Percentiles rank a stretch among this genome's conserved stretches.
These are phyloP conservation scores for Solanum arcanum DNA, from an alignment of 257 asterid species.

Conservation along the genomic window DNA sequence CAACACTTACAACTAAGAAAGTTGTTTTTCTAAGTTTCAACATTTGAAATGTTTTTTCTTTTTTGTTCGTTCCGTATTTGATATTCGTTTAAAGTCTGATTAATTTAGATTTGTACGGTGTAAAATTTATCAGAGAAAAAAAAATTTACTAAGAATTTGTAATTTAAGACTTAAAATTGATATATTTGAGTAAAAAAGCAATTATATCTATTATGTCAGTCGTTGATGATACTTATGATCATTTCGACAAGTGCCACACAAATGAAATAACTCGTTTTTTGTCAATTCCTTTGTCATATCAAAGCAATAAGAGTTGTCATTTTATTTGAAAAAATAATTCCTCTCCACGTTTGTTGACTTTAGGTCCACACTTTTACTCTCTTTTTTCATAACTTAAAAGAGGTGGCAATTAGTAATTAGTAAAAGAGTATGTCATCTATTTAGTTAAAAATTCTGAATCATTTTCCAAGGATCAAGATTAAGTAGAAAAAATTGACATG, in stretches of 20 bases:
- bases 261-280: background rate
- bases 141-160: rapidly evolving
- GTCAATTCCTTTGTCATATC: background rate
- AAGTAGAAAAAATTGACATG: background rate
- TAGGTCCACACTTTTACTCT: background rate
- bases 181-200: too few relatives aligned
- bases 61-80: rapidly evolving
- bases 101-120: rapidly evolving
- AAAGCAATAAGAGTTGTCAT: background rate
- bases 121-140: rapidly evolving
- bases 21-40: background rate
- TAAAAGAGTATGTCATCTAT: background rate
- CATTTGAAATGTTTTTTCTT: background rate
- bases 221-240: background rate
- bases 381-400: too few relatives aligned
- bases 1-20: background rate
- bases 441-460: background rate
- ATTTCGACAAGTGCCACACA: background rate
- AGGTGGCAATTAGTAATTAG: background rate
- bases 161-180: too few relatives aligned
- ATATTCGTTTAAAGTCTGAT: rapidly evolving
- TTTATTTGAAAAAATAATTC: background rate
- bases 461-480: background rate
- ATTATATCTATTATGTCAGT: too few relatives aligned
- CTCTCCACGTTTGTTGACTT: background rate